Conservation (phyloP, 2,329 filamentous ascomycete species). For the Pseudogymnoascus sp. region DNA sequence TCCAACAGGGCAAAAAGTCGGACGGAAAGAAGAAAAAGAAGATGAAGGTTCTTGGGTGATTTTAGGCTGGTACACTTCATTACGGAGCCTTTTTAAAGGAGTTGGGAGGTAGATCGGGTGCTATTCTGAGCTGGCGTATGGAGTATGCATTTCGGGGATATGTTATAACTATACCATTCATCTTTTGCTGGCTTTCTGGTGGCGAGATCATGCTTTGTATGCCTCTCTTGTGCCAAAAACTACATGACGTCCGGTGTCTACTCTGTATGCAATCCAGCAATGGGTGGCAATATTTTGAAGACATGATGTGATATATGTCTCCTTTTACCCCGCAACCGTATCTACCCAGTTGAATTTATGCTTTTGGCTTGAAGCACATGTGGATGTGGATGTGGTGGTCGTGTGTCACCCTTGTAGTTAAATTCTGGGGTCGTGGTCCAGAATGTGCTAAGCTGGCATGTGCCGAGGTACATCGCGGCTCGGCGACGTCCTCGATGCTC, state of each 20-base stretch:
- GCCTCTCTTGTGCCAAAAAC: background rate
- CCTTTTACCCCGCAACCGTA: background rate
- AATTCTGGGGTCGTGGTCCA: background rate
- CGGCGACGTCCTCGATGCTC: constrained; percentile 5
- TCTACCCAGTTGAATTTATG: background rate
- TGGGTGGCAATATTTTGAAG: background rate
- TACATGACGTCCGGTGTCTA: background rate
- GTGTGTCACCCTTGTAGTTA: constrained; percentile 5
- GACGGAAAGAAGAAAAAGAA: constrained; percentile 55
- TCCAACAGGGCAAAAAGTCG: constrained; percentile 64
- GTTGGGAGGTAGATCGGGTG: background rate
- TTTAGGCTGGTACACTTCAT: background rate
- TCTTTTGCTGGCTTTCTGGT: background rate
- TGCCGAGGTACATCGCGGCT: constrained; percentile 6
- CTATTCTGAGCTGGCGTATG: background rate
- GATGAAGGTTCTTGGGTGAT: constrained; percentile 39
- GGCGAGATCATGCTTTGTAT: background rate
- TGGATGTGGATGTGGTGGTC: background rate
- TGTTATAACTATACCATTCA: constrained; percentile 1
- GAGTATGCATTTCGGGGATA: background rate
- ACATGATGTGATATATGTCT: background rate
- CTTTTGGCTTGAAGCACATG: background rate
- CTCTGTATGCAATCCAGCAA: background rate
- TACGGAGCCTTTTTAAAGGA: background rate
- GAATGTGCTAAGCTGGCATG: background rate